These are phyloP conservation scores for Vitis rupestris DNA, from an alignment of 164 flowering plant genomes.

Conservation along the genomic window DNA sequence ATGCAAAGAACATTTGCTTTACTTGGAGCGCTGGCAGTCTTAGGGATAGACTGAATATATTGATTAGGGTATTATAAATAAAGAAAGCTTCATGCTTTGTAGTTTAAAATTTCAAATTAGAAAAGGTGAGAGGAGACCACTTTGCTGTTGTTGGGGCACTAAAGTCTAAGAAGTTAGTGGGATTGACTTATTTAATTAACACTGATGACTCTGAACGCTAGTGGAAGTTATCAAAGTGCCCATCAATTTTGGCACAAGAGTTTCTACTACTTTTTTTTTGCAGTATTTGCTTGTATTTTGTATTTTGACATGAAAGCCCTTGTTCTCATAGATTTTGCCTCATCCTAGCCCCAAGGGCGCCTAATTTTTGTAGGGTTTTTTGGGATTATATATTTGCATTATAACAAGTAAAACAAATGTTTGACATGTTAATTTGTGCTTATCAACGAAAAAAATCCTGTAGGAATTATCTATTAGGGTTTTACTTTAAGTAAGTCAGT, in stretches of 20 bases:
- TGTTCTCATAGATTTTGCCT: too few species aligned
- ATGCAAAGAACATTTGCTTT: conserved; percentile 3
- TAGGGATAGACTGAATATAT: conserved; percentile 15
- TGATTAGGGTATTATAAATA: conserved; percentile 10
- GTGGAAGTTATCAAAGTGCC: conserved; percentile 25
- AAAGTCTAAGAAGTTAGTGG: conserved; percentile 49
- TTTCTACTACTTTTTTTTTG: not conserved
- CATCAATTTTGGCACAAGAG: not conserved
- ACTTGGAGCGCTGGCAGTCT: not conserved
- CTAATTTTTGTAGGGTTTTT: too few species aligned
- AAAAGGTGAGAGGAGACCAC: conserved; percentile 47
- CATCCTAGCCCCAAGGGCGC: too few species aligned
- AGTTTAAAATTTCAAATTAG: conserved; percentile 30
- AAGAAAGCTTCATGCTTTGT: conserved; percentile 22
- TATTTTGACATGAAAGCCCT: too few species aligned
- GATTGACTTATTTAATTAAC: conserved; percentile 12
- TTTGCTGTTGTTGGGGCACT: conserved; percentile 59
- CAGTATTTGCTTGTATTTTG: too few species aligned
- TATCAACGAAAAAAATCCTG: too few species aligned
- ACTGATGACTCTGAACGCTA: not conserved
- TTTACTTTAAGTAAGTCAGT: too few species aligned
- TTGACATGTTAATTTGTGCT: too few species aligned
- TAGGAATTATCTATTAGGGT: too few species aligned
- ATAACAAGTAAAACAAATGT: too few species aligned
- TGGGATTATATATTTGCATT: too few species aligned